Base-by-base conservation (phyloP, 2,329 filamentous ascomycete species). In the Phaeoacremonium minimum region DNA sequence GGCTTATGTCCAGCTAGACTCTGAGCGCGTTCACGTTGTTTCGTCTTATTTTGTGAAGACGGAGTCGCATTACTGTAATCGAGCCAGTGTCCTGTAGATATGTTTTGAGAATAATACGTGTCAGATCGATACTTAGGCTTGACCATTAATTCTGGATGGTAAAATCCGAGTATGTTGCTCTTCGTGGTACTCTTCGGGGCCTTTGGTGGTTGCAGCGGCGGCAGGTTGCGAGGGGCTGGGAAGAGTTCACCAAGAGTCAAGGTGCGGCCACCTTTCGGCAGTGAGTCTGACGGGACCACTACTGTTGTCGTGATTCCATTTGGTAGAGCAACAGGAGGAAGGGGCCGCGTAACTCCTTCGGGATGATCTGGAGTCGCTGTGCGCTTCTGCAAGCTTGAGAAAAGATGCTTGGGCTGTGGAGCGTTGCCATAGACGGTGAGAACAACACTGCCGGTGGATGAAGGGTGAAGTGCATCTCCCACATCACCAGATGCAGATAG, bases 371-470 rank as follows among this genome's bases (percentile, higher is more conserved):
- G 46, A 6, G 52, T 45, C 17, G 62, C 57, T 2, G 52, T 43
- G 11, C 67, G 63, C 37, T 75, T 70, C 46, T 85, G 86, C 33
- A 95, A 67, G 58, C 90, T 95, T 4, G 91, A 95, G 57, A 93
- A 96, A 4, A 96, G 68, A 42, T 91, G 85, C 48, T 81, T 83
- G 22, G 85, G 75, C 31, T 80, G 80, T 2, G 83, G 80, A 28
- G 85, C 85, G 47, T 81, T 85, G 37, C 87, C 88, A 47, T 81
- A 83, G 2, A 95, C 67, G 1, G 87, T 91, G 40, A 96, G 67
- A 6, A 91, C 82, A 13, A 80, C 73, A 37, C 74, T 74, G 57
- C 46, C 67, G 53, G 57, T 47, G 15, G 66, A 55, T 16, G 60
- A 57, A 4, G 59, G 54, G 14, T 61, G 57, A 18, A 60, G 45